phyloP scores from a whole-genome alignment of 768 basidiomycete species.

The Kwoniella botswanensis region DNA sequence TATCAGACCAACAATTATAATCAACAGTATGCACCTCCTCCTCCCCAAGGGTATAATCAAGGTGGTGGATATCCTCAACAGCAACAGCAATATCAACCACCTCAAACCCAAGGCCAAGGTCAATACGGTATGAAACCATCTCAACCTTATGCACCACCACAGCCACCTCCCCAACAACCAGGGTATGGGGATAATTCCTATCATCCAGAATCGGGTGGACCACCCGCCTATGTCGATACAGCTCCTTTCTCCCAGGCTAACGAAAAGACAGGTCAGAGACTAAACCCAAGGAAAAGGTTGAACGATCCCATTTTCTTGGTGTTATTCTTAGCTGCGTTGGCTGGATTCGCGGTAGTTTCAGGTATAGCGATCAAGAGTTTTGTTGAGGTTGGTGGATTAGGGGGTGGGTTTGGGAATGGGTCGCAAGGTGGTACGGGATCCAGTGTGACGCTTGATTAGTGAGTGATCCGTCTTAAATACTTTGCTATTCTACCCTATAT shows the following conservation, averaged over 20 bases:
- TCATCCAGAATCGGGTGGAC: constrained; percentile 18
- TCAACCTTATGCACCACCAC: constrained; percentile 43
- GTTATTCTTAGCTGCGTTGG: constrained; percentile 73
- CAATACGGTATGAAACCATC: constrained; percentile 48
- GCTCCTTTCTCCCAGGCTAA: constrained; percentile 50
- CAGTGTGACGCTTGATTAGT: constrained; percentile 71
- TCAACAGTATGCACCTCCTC: constrained; percentile 15
- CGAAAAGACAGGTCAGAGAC: constrained; percentile 54
- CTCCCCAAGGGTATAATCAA: constrained; percentile 11
- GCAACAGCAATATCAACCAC: constrained; percentile 19
- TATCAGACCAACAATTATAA: constrained; percentile 8
- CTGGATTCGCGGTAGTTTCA: constrained; percentile 72
- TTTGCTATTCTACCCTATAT: neutral
- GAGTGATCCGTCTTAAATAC: constrained; percentile 37
- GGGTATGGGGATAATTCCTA: neutral
- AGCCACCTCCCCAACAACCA: constrained; percentile 17
- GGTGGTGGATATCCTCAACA: constrained; percentile 16
- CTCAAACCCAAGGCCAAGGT: constrained; percentile 9
- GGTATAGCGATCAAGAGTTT: constrained; percentile 70
- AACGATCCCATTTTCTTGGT: constrained; percentile 76
- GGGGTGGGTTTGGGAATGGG: constrained; percentile 68
- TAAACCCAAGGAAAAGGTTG: constrained; percentile 65
- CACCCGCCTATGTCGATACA: constrained; percentile 32
- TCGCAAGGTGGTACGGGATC: constrained; percentile 63
- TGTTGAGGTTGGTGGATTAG: constrained; percentile 69